Conservation (phyloP, 129 eudicot genomes). For the Logfia minima region DNA sequence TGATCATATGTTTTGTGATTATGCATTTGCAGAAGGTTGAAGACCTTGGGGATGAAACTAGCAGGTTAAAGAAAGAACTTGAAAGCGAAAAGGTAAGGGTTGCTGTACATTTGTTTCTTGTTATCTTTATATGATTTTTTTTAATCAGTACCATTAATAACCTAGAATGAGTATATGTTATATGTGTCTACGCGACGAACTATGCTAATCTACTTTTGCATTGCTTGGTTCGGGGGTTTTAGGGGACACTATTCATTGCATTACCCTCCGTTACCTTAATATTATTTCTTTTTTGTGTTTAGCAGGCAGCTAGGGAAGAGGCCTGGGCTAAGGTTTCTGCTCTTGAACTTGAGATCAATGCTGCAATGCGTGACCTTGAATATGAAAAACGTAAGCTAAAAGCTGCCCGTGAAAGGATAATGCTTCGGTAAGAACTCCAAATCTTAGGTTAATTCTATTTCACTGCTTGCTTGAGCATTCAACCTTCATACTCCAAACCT, state of each 20-base stretch:
- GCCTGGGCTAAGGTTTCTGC: slow-evolving; percentile 98
- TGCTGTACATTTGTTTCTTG: slow-evolving; percentile 13
- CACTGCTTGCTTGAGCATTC: background rate
- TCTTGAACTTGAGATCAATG: slow-evolving; percentile 89
- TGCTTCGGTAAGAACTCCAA: slow-evolving; percentile 72
- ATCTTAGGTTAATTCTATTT: background rate
- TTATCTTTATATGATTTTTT: slow-evolving; percentile 7
- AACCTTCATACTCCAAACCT: background rate
- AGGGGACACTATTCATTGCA: background rate
- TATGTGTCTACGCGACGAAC: background rate
- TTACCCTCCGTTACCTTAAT: background rate
- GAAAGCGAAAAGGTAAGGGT: slow-evolving; percentile 88
- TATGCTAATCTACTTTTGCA: background rate
- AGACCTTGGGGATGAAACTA: slow-evolving; percentile 71
- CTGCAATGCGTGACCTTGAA: slow-evolving; percentile 89
- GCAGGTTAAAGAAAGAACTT: slow-evolving; percentile 73
- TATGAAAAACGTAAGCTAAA: slow-evolving; percentile 75
- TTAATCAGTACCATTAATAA: background rate
- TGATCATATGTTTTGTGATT: slow-evolving; percentile 21
- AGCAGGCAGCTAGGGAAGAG: slow-evolving; percentile 99
- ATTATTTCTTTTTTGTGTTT: slow-evolving; percentile 52
- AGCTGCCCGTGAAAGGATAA: slow-evolving; percentile 93
- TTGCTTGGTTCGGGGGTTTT: background rate
- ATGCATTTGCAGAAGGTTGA: slow-evolving; percentile 59
- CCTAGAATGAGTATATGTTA: slow-evolving; percentile 6